Percentiles rank a stretch among this genome's conserved stretches.
phyloP scores from a whole-genome alignment of 2,329 filamentous ascomycete genomes.

The Tolypocladium album region DNA sequence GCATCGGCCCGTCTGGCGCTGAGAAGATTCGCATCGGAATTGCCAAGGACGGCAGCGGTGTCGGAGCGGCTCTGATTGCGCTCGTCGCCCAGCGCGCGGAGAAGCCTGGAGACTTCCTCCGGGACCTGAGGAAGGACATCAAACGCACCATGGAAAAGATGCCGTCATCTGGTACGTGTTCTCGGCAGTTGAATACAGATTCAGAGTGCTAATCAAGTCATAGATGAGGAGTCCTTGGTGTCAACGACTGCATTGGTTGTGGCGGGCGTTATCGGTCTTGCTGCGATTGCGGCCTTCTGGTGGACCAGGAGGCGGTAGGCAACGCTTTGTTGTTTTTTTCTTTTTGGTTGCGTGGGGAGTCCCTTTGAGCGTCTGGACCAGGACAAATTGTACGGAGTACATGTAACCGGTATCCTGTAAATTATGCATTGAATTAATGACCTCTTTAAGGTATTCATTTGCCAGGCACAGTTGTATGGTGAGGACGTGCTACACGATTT shows the following conservation, averaged over 20 bases:
- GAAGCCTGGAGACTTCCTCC: constrained; percentile 34
- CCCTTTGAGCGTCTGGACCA: neutral
- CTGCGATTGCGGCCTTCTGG: constrained; percentile 27
- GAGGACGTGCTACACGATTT: neutral
- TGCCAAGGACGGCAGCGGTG: constrained; percentile 83
- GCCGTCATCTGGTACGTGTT: constrained; percentile 18
- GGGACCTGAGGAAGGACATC: constrained; percentile 28
- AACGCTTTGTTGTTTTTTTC: neutral
- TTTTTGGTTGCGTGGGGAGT: neutral
- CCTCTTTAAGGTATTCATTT: neutral
- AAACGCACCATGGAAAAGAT: constrained; percentile 23
- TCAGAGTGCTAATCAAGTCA: constrained; percentile 9
- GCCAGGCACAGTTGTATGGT: neutral
- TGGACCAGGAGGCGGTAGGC: constrained; percentile 19
- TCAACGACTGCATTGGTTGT: constrained; percentile 20
- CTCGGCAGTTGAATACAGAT: fast-evolving
- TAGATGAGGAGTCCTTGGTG: constrained; percentile 19
- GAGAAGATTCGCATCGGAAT: constrained; percentile 88
- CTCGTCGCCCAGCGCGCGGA: constrained; percentile 68
- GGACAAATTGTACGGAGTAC: constrained; percentile 3
- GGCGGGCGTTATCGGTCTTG: constrained; percentile 23
- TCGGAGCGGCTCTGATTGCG: constrained; percentile 84
- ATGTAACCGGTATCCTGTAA: neutral
- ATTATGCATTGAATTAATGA: neutral
- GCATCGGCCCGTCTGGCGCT: constrained; percentile 69